phyloP scores from a whole-genome alignment of 2,329 filamentous ascomycete species.

The Coleophoma cylindrospora region DNA sequence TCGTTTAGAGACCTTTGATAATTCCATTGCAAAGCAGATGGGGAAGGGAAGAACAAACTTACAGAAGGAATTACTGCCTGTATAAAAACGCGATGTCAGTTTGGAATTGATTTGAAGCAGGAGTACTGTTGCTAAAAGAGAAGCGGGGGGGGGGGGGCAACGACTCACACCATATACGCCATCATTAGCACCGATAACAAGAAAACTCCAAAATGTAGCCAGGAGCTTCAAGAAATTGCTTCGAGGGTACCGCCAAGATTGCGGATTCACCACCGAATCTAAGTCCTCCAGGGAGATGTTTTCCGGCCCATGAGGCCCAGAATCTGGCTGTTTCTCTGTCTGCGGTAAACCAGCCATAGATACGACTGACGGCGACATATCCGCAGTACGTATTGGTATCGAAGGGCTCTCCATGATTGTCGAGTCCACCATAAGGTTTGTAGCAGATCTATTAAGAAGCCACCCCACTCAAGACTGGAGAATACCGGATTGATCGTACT shows the following conservation, averaged over 20 bases:
- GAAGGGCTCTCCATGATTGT: too few relatives aligned
- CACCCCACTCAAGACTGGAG: too few relatives aligned
- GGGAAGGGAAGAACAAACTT: conserved; percentile 6
- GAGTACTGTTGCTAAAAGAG: too few relatives aligned
- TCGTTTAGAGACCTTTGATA: too few relatives aligned
- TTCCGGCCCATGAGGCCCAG: background rate
- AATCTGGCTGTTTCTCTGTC: background rate
- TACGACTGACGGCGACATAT: too few relatives aligned
- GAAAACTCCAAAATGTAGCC: conserved; percentile 54
- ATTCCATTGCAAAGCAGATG: too few relatives aligned
- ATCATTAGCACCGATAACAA: conserved; percentile 66
- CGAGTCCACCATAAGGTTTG: too few relatives aligned
- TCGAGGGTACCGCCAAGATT: background rate
- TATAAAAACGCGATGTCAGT: conserved; percentile 27
- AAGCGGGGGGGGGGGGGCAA: background rate
- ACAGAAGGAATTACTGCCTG: conserved; percentile 39
- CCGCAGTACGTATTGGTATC: too few relatives aligned
- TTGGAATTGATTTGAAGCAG: too few relatives aligned
- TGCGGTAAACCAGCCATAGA: too few relatives aligned
- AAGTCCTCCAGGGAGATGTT: background rate
- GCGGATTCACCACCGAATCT: background rate
- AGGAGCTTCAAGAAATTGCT: conserved; percentile 18
- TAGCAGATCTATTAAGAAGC: too few relatives aligned
- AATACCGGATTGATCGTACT: too few relatives aligned
- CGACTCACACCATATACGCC: conserved; percentile 46